Evolutionary conservation across 371 early-diverging fungal genomes (phyloP), one percentile per base, ranked within the genome.

Genomic region (Sporodiniella umbellata): DNA sequence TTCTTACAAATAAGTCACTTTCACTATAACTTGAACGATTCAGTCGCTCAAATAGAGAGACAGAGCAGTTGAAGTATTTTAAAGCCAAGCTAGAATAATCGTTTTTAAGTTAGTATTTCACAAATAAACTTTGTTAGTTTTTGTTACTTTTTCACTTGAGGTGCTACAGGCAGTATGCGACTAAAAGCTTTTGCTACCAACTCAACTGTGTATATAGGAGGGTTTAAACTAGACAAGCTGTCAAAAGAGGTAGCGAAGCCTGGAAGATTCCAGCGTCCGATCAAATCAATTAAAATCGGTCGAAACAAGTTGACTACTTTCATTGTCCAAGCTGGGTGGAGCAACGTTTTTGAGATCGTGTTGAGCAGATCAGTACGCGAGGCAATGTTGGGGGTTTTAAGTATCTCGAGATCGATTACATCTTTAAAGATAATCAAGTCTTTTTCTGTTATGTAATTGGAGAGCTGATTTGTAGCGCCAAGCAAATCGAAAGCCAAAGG

Each of bases 201-300:
- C 65, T 78, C 79, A 54, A 68, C 66, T 58, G 58, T 67, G 64
- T 67, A 48, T 73, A 72, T 67, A 70, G 50, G 63, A 21, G 50
- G 44, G 37, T 46, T 43, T 12, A 50, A 31, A 17, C 59, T 60
- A 26, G 61, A 38, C 4, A 61, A 49, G 26, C 54, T 42, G 40
- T 68, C 73, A 47, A 78, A 58, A 31, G 79, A 72, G 12, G 69
- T 51, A 11, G 68, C 57, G 11, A 74, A 73, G 8, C 72, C 78
- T 12, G 80, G 69, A 10, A 68, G 60, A n/a, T 78, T 74, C 89
- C 89, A 89, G 24, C 95, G 84, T 23, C 88, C 87, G 3, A 81
- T 78, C 35, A 94, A 78, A 51, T 94, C 95, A 37, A 93, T 78
- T 8, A 90, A 71, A 24, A 94, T 69, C 15, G 93, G 90, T 33